Conservation (phyloP, 805 yeast genomes). For the Hanseniaspora clermontiae region DNA sequence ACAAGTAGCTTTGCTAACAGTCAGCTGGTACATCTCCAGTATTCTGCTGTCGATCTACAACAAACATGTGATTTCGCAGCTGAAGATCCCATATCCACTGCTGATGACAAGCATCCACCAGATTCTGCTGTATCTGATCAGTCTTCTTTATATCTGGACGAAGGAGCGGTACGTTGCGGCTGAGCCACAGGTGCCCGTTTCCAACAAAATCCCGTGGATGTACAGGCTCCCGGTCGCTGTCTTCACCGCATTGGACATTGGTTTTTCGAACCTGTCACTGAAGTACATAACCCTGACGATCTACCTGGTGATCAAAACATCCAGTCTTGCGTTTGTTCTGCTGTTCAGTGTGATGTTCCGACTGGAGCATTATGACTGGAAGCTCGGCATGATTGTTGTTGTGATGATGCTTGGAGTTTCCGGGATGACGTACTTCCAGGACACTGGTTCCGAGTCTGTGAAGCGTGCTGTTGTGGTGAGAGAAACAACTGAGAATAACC, state of each 20-base stretch:
- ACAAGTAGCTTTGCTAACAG: constrained; percentile 16
- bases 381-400: constrained; percentile 53
- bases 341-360: constrained; percentile 74
- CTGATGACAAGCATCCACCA: constrained; percentile 80
- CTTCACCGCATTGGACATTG: constrained; percentile 88
- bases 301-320: constrained; percentile 87
- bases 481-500: constrained; percentile 15
- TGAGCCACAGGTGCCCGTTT: not conserved
- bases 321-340: constrained; percentile 76
- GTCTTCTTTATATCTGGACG: constrained; percentile 31
- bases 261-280: constrained; percentile 76
- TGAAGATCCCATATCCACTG: constrained; percentile 73
- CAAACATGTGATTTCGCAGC: constrained; percentile 53
- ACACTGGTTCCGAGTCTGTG: constrained; percentile 10
- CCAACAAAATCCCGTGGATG: constrained; percentile 16
- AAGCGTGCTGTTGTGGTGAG: not conserved
- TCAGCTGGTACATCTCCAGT: constrained; percentile 63
- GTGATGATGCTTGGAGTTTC: constrained; percentile 76
- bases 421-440: constrained; percentile 63
- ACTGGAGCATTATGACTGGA: constrained; percentile 61
- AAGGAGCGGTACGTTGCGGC: not conserved
- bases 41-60: constrained; percentile 67
- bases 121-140: constrained; percentile 45
- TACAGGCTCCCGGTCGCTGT: constrained; percentile 72
- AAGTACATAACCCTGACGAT: constrained; percentile 66